A percentile compares a stretch with the other conserved stretches of the same genome.
Evolutionary conservation across 2,329 filamentous ascomycete genomes (phyloP).

Genomic region (Dactylellina drechsleri): DNA sequence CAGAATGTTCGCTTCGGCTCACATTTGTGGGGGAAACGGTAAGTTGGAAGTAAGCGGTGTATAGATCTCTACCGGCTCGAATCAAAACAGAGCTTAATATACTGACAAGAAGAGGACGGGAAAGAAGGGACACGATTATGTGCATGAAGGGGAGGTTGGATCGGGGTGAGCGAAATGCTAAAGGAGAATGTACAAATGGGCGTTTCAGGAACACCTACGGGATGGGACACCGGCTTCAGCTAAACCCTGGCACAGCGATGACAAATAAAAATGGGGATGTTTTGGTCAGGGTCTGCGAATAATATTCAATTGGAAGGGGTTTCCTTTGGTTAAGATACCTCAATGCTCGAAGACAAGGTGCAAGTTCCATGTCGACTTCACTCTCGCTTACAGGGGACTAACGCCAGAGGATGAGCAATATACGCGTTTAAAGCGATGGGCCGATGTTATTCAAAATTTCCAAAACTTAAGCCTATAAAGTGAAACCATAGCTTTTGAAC

Average conservation of each 20-base stretch:
- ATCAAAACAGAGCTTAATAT: not conserved
- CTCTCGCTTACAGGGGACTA: too few species aligned
- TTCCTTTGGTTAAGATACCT: too few species aligned
- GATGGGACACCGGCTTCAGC: not conserved
- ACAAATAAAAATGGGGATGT: conserved; percentile 4
- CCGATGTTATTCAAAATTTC: too few species aligned
- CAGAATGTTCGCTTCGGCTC: not conserved
- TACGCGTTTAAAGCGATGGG: too few species aligned
- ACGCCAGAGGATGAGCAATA: too few species aligned
- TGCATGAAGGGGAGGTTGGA: too few species aligned
- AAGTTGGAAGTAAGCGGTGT: conserved; percentile 12
- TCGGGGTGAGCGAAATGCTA: too few species aligned
- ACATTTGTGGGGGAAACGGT: not conserved
- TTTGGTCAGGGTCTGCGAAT: not conserved
- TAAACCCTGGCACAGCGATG: conserved; percentile 6
- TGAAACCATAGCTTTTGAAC: too few species aligned
- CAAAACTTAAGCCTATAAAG: too few species aligned
- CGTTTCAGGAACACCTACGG: conserved; percentile 4
- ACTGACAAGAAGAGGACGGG: not conserved
- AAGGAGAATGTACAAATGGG: not conserved
- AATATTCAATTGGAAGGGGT: too few species aligned
- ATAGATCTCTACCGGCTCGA: conserved; percentile 3
- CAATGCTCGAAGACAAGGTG: not conserved
- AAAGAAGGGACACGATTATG: not conserved
- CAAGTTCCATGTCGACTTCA: not conserved